Evolutionary conservation across 768 basidiomycete genomes (phyloP), one percentile per base, ranked within the genome.

Genomic region (Auricularia cornea): DNA sequence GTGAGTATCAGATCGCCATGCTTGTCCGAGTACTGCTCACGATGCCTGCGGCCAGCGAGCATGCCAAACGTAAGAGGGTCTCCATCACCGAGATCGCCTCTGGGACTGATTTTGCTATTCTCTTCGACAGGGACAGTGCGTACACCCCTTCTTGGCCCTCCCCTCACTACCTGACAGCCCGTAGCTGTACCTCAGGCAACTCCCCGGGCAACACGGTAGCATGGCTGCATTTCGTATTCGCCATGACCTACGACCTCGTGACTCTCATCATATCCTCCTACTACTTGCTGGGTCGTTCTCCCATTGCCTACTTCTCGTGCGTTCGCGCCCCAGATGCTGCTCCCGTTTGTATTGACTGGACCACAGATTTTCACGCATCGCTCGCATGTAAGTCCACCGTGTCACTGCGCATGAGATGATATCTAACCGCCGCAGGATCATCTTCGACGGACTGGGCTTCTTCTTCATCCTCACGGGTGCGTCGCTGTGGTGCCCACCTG

Each of bases 371-470:
- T 16, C 61, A n/a, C 23, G 61, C 12, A 20, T 28, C 28, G 61
- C 31, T 23, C 31, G 31, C 48, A 29, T 44, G 23, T 62, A 10
- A 48, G 29, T 11, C 8, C 6, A 6, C n/a, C n/a, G n/a, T n/a
- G 40, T 5, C 30, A 23, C 40, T 33, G 54, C 67, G n/a, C 26
- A 32, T 6, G 16, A 23, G 0, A 3, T 6, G 23, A 48, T 18
- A 14, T 20, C 4, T 48, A 18, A 20, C 20, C 20, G 44, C 12
- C 2, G 26, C 20, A 57, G 85, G 73, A 84, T 88, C 82, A 73
- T 89, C 3, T 84, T 83, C 62, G 86, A 89, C 66, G 87, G 87
- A 28, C 72, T 89, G 30, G 80, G 82, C 23, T 89, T 86, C 69
- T 84, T 88, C 63, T 66, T 85, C 31, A 76, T 76, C 2, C 72